These are phyloP conservation scores for Microcyclospora pomicola DNA, from an alignment of 2,329 filamentous ascomycete species.

Conservation along the genomic window DNA sequence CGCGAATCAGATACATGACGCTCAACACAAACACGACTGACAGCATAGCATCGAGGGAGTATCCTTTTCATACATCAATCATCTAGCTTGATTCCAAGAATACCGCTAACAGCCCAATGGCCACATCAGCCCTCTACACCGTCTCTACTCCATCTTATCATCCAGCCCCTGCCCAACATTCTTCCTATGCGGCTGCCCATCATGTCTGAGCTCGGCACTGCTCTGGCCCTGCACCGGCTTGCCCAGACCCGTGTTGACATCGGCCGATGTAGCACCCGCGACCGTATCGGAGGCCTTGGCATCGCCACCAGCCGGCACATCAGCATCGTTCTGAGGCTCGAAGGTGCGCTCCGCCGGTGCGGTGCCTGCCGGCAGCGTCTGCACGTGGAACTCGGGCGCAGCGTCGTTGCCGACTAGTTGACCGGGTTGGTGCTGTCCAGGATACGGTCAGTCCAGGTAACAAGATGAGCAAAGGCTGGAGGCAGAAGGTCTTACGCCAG, in stretches of 20 bases:
- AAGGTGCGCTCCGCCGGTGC: slow-evolving; percentile 40
- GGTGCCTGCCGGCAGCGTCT: slow-evolving; percentile 48
- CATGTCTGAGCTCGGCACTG: slow-evolving; percentile 33
- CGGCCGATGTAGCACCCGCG: slow-evolving; percentile 37
- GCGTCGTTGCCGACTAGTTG: slow-evolving; percentile 46
- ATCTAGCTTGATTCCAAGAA: too few species aligned
- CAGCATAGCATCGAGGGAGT: too few species aligned
- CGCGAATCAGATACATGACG: background rate
- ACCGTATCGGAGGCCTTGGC: slow-evolving; percentile 34
- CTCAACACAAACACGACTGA: too few species aligned
- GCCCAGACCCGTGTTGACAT: slow-evolving; percentile 41
- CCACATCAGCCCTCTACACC: too few species aligned
- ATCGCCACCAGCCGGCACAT: slow-evolving; percentile 28
- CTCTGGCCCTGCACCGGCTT: slow-evolving; percentile 38
- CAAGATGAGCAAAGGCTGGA: too few species aligned
- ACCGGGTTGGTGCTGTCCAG: slow-evolving; percentile 47
- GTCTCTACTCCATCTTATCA: background rate
- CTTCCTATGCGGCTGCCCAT: slow-evolving; percentile 30
- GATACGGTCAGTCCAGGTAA: background rate
- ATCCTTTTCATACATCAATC: too few species aligned
- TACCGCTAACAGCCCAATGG: too few species aligned
- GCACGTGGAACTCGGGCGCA: slow-evolving; percentile 47
- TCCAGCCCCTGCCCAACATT: slow-evolving; percentile 19
- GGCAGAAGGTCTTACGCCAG: slow-evolving; percentile 35
- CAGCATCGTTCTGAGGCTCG: slow-evolving; percentile 28